Percentiles rank a stretch among this genome's conserved stretches.
Conservation (phyloP, 1,284 basidiomycete species). For the Trametes versicolor region DNA sequence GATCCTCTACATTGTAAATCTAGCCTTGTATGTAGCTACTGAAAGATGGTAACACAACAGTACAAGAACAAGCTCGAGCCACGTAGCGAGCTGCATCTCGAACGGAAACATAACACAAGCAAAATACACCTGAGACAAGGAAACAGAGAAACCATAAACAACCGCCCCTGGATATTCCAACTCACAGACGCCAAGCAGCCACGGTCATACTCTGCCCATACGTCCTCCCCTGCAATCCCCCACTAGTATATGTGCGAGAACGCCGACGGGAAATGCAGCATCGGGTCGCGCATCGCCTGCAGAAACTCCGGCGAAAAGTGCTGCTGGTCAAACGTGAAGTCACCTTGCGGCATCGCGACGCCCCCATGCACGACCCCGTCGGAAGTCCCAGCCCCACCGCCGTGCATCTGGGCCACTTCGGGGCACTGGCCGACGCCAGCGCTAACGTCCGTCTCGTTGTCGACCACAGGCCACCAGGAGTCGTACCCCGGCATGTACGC, state of each 20-base stretch:
- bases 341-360: constrained; percentile 20
- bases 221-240: not conserved
- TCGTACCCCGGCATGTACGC: constrained; percentile 32
- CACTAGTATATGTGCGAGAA: constrained; percentile 19
- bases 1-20: no score
- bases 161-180: no score
- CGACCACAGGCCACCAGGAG: constrained; percentile 30
- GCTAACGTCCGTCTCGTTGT: not conserved
- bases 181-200: no score
- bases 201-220: no score
- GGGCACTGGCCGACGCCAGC: not conserved
- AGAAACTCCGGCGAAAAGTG: constrained; percentile 37
- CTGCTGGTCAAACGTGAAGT: constrained; percentile 35
- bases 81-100: no score
- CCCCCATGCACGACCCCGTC: not conserved
- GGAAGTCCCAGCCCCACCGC: not conserved
- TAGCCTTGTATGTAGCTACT: no score
- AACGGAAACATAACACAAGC: no score
- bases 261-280: constrained; percentile 37
- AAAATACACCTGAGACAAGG: no score
- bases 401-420: not conserved
- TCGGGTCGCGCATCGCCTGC: constrained; percentile 36
- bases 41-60: no score
- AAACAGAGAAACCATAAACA: no score
- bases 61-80: no score